These are phyloP conservation scores for Marasmius tenuissimus DNA, from an alignment of 1,284 basidiomycete genomes.

Conservation along the genomic window DNA sequence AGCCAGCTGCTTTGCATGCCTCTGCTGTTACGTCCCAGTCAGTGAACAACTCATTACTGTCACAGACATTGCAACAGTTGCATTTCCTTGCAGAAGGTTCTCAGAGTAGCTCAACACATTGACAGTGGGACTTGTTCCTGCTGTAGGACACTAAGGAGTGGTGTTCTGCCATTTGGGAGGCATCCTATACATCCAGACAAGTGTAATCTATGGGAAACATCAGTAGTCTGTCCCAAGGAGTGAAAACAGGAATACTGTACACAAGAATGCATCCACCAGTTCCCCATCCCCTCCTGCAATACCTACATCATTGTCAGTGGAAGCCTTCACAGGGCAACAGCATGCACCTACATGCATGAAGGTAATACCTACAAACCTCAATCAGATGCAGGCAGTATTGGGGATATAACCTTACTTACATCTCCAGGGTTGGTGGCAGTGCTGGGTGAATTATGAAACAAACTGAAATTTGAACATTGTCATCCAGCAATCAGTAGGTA, in stretches of 20 bases:
- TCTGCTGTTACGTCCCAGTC: neutral
- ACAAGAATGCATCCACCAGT: neutral
- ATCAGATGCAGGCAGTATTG: neutral
- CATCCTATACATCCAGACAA: neutral
- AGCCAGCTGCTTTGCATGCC: neutral
- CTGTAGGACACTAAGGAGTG: neutral
- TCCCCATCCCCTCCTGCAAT: neutral
- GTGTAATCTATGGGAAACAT: neutral
- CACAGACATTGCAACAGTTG: neutral
- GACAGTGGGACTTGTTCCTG: neutral
- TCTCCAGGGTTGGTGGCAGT: neutral
- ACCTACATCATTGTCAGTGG: neutral
- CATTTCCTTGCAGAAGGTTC: neutral
- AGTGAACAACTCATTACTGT: neutral
- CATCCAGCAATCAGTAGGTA: neutral
- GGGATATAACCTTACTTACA: neutral
- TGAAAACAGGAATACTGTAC: neutral
- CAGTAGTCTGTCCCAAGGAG: neutral
- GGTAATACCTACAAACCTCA: neutral
- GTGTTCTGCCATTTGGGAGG: no score
- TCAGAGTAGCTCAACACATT: neutral
- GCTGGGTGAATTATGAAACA: neutral
- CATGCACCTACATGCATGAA: neutral
- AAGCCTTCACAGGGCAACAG: neutral
- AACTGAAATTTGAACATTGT: neutral